Percentiles rank a stretch among this genome's conserved stretches.
These are phyloP conservation scores for Lomentospora prolificans DNA, from an alignment of 2,329 filamentous ascomycete species.

Conservation along the genomic window DNA sequence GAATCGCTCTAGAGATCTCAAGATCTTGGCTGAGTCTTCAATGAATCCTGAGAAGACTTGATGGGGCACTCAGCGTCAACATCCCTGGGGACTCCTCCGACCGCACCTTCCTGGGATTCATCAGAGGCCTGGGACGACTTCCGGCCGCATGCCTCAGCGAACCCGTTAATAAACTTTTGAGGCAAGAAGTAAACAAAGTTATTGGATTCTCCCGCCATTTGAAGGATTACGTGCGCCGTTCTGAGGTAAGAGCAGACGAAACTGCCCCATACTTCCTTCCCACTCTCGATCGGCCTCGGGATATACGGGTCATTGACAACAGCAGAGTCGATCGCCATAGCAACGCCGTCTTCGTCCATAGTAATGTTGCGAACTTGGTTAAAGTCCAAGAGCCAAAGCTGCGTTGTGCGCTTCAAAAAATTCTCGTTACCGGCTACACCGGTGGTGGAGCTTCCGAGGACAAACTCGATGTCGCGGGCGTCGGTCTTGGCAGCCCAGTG, in stretches of 20 bases:
- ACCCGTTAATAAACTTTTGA: not conserved
- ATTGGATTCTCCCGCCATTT: not conserved
- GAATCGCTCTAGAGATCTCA: no score
- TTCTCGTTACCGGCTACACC: conserved; percentile 2
- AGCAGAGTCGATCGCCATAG: conserved; percentile 13
- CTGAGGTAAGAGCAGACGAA: conserved; percentile 3
- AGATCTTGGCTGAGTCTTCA: not conserved
- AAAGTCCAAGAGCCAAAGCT: conserved; percentile 23
- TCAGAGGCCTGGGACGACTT: not conserved
- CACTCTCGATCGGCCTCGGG: conserved; percentile 11
- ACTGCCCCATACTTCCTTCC: conserved; percentile 12
- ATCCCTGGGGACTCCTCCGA: not conserved
- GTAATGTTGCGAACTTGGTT: conserved; percentile 18
- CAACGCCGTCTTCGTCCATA: conserved; percentile 15
- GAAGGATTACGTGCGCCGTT: not conserved
- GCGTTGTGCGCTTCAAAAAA: conserved; percentile 10
- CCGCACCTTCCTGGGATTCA: not conserved
- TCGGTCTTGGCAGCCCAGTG: conserved; percentile 22
- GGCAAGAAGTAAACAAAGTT: not conserved
- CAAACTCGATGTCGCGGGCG: conserved; percentile 23
- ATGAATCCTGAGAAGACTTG: not conserved
- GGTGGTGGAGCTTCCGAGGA: conserved; percentile 16
- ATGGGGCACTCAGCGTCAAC: not conserved
- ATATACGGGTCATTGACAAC: conserved; percentile 17
- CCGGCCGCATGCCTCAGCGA: not conserved